Base-by-base conservation (phyloP, 371 early-diverging fungal genomes). In the Cladochytrium tenue region DNA sequence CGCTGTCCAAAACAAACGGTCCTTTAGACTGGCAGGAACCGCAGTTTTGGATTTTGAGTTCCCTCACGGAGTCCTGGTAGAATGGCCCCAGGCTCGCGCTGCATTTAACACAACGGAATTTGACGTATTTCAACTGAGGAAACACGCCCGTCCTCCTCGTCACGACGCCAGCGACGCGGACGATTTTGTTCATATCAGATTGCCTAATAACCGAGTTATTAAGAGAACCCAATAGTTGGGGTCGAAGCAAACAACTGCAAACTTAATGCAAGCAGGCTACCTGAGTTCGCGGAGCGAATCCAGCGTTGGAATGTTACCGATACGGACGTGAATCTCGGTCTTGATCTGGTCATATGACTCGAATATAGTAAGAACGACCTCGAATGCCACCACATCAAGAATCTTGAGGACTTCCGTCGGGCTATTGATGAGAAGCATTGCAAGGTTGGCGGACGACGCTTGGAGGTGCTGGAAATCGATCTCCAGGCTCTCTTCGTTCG, bases 61-160 rank as follows among this genome's bases (percentile, higher is more conserved):
- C 96, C 56, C 76, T 82, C 59, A 88, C 89, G 7, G 75, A 68
- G 67, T 97, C 99, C 77, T 98, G 96, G 71, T 92, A 89, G 76
- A 95, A 98, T 2, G 99, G 99, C 32, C 99, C 99, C 51, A 98
- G 84, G 28, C 94, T 78, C 3, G 90, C 89, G 34, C 91, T 93
- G 83, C 99, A 99, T 79, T 96, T 97, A 58, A 83, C 87, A 76
- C 99, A 99, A 79, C 93, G 92, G 75, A 90, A 99, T 78, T 96
- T 98, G 63, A 97, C 95, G 79, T 96, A 93, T 75, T 95, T 96
- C 51, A 97, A 85, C 74, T 96, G 95, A 53, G 99, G 99, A 76
- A 96, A 96, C 2, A 99, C 96, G 52, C 92, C 91, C 1, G 95
- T 92, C 66, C 99, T 88, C 55, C 96, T 88, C 1, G 98, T 97